phyloP scores from a whole-genome alignment of 169 alveolate species.

The Eimeria mitis region DNA sequence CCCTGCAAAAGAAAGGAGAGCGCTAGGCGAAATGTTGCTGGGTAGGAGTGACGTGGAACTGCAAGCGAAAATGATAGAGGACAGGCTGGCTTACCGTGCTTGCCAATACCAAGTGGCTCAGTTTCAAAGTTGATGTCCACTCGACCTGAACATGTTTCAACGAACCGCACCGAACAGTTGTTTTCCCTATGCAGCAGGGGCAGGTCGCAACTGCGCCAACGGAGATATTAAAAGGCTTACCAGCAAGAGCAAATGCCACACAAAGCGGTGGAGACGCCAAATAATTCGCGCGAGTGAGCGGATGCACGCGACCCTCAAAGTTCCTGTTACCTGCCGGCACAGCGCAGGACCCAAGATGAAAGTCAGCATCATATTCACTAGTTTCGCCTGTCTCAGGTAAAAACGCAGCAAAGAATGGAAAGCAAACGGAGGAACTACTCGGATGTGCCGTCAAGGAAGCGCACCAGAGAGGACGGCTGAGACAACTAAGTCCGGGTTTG shows the following conservation, averaged over 20 bases:
- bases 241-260: slow-evolving; percentile 92
- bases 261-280: slow-evolving; percentile 99
- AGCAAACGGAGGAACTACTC: neutral
- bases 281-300: slow-evolving; percentile 97
- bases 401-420: neutral
- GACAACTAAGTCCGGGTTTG: slow-evolving; percentile 45
- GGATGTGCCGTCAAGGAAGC: neutral
- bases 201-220: neutral
- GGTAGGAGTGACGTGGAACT: neutral
- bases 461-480: slow-evolving; percentile 72
- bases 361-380: no score
- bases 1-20: slow-evolving; percentile 86
- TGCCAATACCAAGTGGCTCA: slow-evolving; percentile 94
- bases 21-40: neutral
- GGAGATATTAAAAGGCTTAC: neutral
- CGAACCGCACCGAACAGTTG: neutral
- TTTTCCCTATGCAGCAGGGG: neutral
- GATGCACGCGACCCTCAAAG: slow-evolving; percentile 98
- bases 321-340: slow-evolving; percentile 96
- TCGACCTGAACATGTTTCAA: slow-evolving; percentile 10
- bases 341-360: neutral
- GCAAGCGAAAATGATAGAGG: neutral
- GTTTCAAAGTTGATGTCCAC: slow-evolving; percentile 95
- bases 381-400: neutral
- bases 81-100: slow-evolving; percentile 30